Conservation (phyloP, 2,329 filamentous ascomycete species). For the Claviceps arundinis region DNA sequence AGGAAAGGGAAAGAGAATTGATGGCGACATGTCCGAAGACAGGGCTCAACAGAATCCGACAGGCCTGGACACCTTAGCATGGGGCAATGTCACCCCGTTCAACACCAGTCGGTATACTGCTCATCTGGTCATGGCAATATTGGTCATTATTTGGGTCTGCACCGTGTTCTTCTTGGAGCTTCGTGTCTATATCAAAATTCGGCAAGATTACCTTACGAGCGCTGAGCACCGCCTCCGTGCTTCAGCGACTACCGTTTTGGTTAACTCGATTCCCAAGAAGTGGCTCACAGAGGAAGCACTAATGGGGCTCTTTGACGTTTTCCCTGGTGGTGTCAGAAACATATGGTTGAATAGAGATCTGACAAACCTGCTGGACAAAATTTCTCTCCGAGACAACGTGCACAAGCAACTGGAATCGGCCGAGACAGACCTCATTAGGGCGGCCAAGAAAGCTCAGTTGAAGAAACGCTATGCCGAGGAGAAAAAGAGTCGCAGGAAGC, state of each 20-base stretch:
- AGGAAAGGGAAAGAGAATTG: conserved; percentile 47
- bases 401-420: conserved; percentile 64
- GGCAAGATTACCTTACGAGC: conserved; percentile 87
- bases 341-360: conserved; percentile 94
- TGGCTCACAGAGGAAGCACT: conserved; percentile 81
- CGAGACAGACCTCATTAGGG: conserved; percentile 71
- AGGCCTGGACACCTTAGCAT: conserved; percentile 72
- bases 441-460: conserved; percentile 66
- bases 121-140: conserved; percentile 66
- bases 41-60: conserved; percentile 19
- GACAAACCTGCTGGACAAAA: conserved; percentile 71
- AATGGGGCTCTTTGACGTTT: conserved; percentile 80
- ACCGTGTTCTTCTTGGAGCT: conserved; percentile 79
- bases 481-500: conserved; percentile 46
- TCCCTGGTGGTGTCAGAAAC: conserved; percentile 86
- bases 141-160: conserved; percentile 73
- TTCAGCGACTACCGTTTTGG: conserved; percentile 88
- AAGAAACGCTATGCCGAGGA: conserved; percentile 51
- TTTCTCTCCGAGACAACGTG: conserved; percentile 58
- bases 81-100: conserved; percentile 64
- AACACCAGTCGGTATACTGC: conserved; percentile 66
- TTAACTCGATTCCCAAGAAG: conserved; percentile 78
- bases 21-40: conserved; percentile 18
- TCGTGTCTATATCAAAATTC: conserved; percentile 76
- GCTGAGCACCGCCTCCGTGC: conserved; percentile 87